Percentiles rank a stretch among this genome's conserved stretches.
Evolutionary conservation across 805 yeast genomes (phyloP).

Genomic region (Teunomyces atbi): DNA sequence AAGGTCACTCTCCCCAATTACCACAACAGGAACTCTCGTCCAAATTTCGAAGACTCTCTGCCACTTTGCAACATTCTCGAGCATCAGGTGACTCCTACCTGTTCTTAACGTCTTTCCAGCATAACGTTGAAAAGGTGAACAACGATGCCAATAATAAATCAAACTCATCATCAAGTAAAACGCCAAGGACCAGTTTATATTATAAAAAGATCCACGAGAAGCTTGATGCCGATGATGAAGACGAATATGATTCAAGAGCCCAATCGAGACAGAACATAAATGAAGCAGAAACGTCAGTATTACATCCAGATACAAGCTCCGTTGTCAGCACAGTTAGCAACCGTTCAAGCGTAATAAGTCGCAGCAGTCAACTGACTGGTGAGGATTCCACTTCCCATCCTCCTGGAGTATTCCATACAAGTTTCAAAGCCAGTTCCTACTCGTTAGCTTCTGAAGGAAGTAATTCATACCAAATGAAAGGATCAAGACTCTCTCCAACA

Average conservation of each 20-base stretch:
- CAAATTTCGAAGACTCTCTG: constrained; percentile 37
- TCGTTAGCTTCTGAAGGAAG: background rate
- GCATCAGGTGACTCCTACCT: constrained; percentile 41
- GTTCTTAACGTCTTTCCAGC: constrained; percentile 38
- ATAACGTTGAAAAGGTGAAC: constrained; percentile 33
- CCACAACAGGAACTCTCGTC: constrained; percentile 33
- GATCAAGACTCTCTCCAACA: constrained; percentile 19
- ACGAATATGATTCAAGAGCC: background rate
- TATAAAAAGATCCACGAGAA: constrained; percentile 32
- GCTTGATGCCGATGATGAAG: constrained; percentile 10
- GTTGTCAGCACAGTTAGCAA: constrained; percentile 24
- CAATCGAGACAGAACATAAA: constrained; percentile 1
- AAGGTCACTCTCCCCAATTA: constrained; percentile 12
- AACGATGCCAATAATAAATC: constrained; percentile 6
- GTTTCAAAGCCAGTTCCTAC: background rate
- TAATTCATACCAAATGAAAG: constrained; percentile 11
- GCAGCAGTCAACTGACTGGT: constrained; percentile 4
- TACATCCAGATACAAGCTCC: constrained; percentile 14
- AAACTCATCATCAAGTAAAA: constrained; percentile 5
- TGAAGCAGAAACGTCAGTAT: background rate
- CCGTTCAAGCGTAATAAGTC: constrained; percentile 23
- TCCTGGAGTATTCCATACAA: background rate
- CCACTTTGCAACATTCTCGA: constrained; percentile 32
- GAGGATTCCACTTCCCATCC: background rate
- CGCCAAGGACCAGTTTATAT: constrained; percentile 26